A percentile compares a stretch with the other conserved stretches of the same genome.
These are phyloP conservation scores for Thalassiosira profunda DNA, from an alignment of 108 stramenopile genomes.

Conservation along the genomic window DNA sequence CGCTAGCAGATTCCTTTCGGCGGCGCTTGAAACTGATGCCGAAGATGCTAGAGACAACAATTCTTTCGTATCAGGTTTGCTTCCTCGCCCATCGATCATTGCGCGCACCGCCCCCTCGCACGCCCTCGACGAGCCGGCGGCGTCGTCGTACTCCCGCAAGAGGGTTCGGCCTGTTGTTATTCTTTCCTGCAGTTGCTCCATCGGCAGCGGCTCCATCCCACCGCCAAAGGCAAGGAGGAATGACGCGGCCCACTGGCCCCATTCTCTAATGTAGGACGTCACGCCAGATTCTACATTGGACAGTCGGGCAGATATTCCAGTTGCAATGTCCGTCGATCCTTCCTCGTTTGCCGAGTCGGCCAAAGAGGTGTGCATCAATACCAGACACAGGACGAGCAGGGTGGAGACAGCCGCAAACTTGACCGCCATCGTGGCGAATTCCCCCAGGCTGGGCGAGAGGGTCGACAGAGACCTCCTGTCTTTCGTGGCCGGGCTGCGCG, in stretches of 20 bases:
- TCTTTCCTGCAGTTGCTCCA: neutral
- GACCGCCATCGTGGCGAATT: no score
- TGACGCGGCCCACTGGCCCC: neutral
- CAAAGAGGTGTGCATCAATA: no score
- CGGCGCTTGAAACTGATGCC: conserved; percentile 3
- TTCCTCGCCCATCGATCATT: neutral
- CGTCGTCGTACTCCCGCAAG: conserved; percentile 19
- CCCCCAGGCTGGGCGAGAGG: no score
- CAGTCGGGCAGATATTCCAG: no score
- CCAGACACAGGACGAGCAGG: no score
- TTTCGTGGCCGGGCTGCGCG: no score
- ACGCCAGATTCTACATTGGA: no score
- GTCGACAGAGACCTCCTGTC: no score
- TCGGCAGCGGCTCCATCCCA: neutral
- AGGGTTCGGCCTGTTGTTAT: neutral
- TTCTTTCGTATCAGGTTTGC: neutral
- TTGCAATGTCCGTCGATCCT: no score
- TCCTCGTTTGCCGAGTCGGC: no score
- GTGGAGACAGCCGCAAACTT: no score
- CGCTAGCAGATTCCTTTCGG: conserved; percentile 28
- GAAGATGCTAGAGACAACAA: neutral
- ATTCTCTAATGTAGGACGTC: neutral
- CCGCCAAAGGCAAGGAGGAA: neutral
- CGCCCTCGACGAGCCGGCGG: conserved; percentile 17
- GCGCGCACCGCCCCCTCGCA: conserved; percentile 17